Evolutionary conservation across 139 green algal genomes (phyloP), one percentile per base, ranked within the genome.

Genomic region (Eudorina sp.): DNA sequence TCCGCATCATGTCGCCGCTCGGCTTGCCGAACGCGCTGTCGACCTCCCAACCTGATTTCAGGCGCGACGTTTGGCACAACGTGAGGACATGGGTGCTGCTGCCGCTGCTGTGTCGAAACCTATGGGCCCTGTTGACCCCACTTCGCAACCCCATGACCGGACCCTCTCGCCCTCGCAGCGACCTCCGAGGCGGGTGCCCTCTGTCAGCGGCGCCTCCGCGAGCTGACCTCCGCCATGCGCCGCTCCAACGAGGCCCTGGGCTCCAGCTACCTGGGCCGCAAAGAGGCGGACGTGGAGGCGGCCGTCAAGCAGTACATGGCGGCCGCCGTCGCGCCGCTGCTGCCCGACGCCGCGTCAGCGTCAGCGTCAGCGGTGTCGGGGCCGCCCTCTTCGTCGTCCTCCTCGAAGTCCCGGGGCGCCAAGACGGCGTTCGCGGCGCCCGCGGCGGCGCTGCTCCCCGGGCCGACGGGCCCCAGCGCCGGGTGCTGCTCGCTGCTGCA

Each of bases 161-260:
- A n/a, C n/a, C n/a, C 55, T 66, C 64, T 73, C 25, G 19, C 1
- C 43, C 4, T 3, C 43, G 27, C 68, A 88, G 83, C 68, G 1
- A 73, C 83, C 1, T 13, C 48, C 27, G 83, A 88, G 4, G 83
- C 83, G 13, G 14, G 25, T 1, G 21, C 38, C 48, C 36, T 31
- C 14, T 45, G 68, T 36, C 51, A 69, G 48, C 68, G 68, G 3
- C 68, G 68, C 21, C 36, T 82, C 18, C 66, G 48, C 13, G 83
- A 80, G 14, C 83, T 88, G 3, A 88, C 83, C 34, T 6, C 48
- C 31, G 14, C 34, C 34, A 80, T 88, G 83, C 83, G 83, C 8
- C 66, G 68, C 68, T 72, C 68, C 66, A 88, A 88, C 38, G 68
- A 88, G 68, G 68, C 83, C 11, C 83, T 88, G 1, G 83, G 83